These are phyloP conservation scores for Ceratobasidium sp. DNA, from an alignment of 1,284 basidiomycete genomes.

Conservation along the genomic window DNA sequence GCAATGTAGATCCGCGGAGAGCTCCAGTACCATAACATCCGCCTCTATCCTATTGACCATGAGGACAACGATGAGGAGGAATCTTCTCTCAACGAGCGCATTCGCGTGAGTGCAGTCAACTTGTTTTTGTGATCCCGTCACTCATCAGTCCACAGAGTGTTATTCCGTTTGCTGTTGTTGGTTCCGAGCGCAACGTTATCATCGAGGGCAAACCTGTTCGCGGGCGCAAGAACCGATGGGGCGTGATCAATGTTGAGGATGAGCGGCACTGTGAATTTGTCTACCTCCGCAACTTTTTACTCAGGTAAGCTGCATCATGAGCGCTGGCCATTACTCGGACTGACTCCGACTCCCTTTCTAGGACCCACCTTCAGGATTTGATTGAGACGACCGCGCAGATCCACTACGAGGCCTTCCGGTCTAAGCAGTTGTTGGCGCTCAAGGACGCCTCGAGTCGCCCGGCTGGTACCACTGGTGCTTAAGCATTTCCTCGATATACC, in stretches of 20 bases:
- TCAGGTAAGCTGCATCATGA: conserved; percentile 66
- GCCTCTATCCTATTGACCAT: conserved; percentile 96
- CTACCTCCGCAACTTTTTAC: conserved; percentile 96
- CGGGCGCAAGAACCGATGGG: conserved; percentile 97
- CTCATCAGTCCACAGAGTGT: conserved; percentile 69
- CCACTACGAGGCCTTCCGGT: conserved; percentile 99
- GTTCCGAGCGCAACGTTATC: conserved; percentile 93
- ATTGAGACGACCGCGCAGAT: conserved; percentile 99
- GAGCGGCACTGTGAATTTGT: conserved; percentile 98
- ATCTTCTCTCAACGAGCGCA: conserved; percentile 91
- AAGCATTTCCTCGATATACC: conserved; percentile 13
- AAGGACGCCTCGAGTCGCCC: conserved; percentile 69
- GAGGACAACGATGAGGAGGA: conserved; percentile 94
- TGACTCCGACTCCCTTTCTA: conserved; percentile 53
- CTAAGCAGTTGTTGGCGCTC: conserved; percentile 93
- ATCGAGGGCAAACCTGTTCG: conserved; percentile 96
- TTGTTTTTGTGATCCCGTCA: conserved; percentile 15
- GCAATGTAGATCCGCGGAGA: conserved; percentile 86
- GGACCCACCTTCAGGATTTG: conserved; percentile 97
- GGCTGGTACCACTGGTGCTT: conserved; percentile 36
- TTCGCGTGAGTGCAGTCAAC: conserved; percentile 72
- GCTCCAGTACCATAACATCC: conserved; percentile 92
- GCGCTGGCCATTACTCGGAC: conserved; percentile 22
- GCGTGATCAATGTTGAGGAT: conserved; percentile 98
- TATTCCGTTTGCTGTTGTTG: conserved; percentile 97